These are phyloP conservation scores for Crassisporium funariophilum DNA, from an alignment of 768 basidiomycete genomes.

Conservation along the genomic window DNA sequence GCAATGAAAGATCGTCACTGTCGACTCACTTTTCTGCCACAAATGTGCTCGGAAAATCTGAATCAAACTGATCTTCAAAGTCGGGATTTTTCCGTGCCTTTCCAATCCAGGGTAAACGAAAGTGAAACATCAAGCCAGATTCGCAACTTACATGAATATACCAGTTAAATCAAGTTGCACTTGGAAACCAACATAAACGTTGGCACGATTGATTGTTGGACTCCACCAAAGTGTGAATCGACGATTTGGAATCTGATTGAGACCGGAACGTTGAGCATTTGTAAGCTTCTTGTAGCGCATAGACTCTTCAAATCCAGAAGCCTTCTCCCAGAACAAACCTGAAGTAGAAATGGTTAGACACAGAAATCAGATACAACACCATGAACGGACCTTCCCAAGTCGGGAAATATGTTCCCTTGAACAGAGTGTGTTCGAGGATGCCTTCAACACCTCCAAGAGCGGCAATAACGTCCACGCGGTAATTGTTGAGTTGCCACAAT, in stretches of 20 bases:
- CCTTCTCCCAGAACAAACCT: conserved; percentile 98
- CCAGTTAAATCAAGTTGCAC: conserved; percentile 98
- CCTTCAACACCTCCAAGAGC: conserved; percentile 96
- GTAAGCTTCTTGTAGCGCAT: conserved; percentile 97
- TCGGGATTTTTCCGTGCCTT: conserved; percentile 98
- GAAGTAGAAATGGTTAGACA: conserved; percentile 5
- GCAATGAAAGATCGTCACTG: conserved; percentile 22
- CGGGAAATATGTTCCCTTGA: conserved; percentile 98
- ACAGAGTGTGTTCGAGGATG: conserved; percentile 94
- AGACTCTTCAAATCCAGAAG: conserved; percentile 94
- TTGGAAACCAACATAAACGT: conserved; percentile 99
- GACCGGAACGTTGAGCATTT: conserved; percentile 97
- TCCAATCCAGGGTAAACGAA: conserved; percentile 3
- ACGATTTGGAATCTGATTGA: conserved; percentile 98
- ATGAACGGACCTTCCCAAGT: conserved; percentile 82
- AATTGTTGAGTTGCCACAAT: conserved; percentile 96
- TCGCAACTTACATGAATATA: conserved; percentile 74
- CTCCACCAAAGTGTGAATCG: conserved; percentile 99
- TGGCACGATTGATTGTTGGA: conserved; percentile 98
- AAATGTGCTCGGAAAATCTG: conserved; percentile 99
- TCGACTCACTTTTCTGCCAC: conserved; percentile 95
- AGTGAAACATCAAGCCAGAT: not conserved
- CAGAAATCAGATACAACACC: not conserved
- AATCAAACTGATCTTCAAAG: conserved; percentile 97
- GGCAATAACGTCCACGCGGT: conserved; percentile 98